Conservation (phyloP, 208 protist genomes). For the Acanthamoeba quina region DNA sequence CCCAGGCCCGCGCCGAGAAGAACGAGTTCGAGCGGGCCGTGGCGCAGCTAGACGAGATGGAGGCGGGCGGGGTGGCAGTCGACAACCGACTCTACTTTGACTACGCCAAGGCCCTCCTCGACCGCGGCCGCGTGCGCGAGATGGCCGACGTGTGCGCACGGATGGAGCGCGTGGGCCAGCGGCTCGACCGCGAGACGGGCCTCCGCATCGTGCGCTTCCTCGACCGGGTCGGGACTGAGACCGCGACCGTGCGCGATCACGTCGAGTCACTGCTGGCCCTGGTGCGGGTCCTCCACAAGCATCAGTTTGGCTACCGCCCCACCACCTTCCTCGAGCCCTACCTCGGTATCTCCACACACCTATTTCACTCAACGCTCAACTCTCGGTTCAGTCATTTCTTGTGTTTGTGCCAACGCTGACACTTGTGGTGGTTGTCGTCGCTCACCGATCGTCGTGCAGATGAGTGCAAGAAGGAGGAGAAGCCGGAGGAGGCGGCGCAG, state of each 20-base stretch:
- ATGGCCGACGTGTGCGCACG: slow-evolving; percentile 6
- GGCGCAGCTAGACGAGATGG: background rate
- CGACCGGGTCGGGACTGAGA: background rate
- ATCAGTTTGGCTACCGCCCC: background rate
- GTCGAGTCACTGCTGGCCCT: background rate
- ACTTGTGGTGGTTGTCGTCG: too few species aligned
- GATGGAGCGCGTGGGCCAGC: background rate
- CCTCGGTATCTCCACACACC: background rate
- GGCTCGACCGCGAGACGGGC: background rate
- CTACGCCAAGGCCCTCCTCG: background rate
- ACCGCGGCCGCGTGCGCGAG: background rate
- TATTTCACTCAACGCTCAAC: background rate
- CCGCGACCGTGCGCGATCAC: background rate
- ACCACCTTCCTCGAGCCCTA: background rate
- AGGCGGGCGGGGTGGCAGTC: background rate
- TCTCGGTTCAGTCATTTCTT: background rate
- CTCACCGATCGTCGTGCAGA: background rate
- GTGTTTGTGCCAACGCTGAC: background rate
- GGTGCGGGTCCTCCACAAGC: background rate
- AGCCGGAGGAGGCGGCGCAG: background rate
- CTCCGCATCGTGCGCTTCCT: background rate
- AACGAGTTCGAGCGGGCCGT: background rate
- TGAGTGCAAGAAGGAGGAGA: background rate
- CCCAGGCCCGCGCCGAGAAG: background rate
- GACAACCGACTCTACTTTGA: background rate